phyloP scores from a whole-genome alignment of 139 green algal species.

The Pedinophyceae sp. region DNA sequence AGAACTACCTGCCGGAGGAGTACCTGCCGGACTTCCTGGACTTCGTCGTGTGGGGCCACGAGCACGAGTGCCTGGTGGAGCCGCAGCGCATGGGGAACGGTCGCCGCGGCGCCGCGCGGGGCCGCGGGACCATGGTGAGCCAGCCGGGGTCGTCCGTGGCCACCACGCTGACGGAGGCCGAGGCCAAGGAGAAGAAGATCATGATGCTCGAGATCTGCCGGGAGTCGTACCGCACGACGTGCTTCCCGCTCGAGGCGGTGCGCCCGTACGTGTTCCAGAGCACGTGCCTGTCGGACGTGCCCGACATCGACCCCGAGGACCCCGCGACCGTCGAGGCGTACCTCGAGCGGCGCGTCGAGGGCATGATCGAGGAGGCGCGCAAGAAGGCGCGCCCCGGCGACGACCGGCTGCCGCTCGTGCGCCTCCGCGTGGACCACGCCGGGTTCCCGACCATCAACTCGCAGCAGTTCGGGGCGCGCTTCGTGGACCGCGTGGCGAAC shows the following conservation, averaged over 20 bases:
- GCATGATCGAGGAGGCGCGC: slow-evolving; percentile 30
- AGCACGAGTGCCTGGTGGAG: slow-evolving; percentile 85
- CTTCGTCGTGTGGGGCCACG: slow-evolving; percentile 92
- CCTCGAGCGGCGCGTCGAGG: slow-evolving; percentile 47
- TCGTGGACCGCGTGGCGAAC: slow-evolving; percentile 92
- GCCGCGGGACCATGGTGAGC: slow-evolving; percentile 3
- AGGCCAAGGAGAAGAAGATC: slow-evolving; percentile 76
- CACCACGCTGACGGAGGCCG: slow-evolving; percentile 63
- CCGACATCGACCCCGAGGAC: slow-evolving; percentile 33
- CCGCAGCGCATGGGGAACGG: slow-evolving; percentile 19
- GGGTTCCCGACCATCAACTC: slow-evolving; percentile 90
- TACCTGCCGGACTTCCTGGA: slow-evolving; percentile 79
- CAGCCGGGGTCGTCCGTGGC: slow-evolving; percentile 83
- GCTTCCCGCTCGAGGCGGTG: slow-evolving; percentile 54
- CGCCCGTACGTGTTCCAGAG: slow-evolving; percentile 60
- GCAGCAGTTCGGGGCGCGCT: slow-evolving; percentile 85
- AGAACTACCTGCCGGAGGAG: slow-evolving; percentile 64
- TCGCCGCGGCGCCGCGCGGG: background rate
- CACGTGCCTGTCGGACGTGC: slow-evolving; percentile 33
- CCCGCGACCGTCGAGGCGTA: slow-evolving; percentile 30
- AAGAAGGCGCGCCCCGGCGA: slow-evolving; percentile 1
- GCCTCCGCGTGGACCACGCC: slow-evolving; percentile 75
- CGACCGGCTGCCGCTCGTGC: slow-evolving; percentile 1
- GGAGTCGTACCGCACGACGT: slow-evolving; percentile 35
- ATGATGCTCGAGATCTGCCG: slow-evolving; percentile 68